Percentiles rank a stretch among this genome's conserved stretches.
Conservation (phyloP, 306 rosid genomes). For the Gleditsia sinensis region DNA sequence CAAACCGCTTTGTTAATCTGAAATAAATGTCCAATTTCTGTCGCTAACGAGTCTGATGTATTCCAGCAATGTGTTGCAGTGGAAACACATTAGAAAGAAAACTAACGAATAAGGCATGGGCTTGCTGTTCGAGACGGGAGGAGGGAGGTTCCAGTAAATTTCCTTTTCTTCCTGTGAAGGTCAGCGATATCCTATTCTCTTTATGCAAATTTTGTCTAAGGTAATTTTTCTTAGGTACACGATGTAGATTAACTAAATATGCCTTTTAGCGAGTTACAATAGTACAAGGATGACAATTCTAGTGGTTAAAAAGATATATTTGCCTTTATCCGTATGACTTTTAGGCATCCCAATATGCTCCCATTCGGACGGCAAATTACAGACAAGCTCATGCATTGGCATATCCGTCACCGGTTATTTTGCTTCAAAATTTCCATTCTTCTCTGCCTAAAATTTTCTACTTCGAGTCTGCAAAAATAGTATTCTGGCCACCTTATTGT, state of each 20-base stretch:
- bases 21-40: too few relatives aligned
- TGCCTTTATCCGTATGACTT: constrained; percentile 19
- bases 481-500: neutral
- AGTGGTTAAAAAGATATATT: neutral
- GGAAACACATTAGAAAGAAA: too few relatives aligned
- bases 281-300: neutral
- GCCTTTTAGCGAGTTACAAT: neutral
- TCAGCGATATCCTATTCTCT: neutral
- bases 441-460: neutral
- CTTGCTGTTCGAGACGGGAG: too few relatives aligned
- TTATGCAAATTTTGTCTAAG: neutral
- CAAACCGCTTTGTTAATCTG: too few relatives aligned
- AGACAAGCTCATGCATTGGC: constrained; percentile 40
- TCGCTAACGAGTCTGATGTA: too few relatives aligned
- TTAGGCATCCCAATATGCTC: constrained; percentile 2
- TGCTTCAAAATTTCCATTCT: neutral
- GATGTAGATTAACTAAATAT: too few relatives aligned
- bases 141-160: too few relatives aligned
- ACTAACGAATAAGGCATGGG: too few relatives aligned
- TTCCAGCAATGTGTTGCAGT: too few relatives aligned
- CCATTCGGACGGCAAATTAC: constrained; percentile 37
- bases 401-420: constrained; percentile 22
- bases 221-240: neutral
- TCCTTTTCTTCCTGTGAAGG: too few relatives aligned
- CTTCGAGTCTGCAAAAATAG: too few relatives aligned